These are phyloP conservation scores for Perilla frutescens DNA, from an alignment of 257 asterid species.

Conservation along the genomic window DNA sequence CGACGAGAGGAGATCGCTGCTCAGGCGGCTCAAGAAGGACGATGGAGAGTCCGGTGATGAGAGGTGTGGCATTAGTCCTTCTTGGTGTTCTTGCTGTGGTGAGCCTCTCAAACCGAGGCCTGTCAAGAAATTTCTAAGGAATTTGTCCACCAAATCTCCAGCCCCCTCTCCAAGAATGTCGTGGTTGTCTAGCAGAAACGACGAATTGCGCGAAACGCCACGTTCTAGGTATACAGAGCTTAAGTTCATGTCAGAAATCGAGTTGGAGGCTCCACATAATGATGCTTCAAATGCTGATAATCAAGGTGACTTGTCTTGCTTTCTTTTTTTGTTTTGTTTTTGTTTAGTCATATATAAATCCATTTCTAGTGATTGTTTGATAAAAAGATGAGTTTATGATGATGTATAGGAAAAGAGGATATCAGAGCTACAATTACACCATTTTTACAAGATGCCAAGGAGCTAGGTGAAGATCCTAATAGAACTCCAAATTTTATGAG, in stretches of 20 bases:
- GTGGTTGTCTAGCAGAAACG: constrained; percentile 44
- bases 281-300: constrained; percentile 48
- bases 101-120: constrained; percentile 59
- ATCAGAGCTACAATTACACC: constrained; percentile 50
- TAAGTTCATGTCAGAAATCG: constrained; percentile 57
- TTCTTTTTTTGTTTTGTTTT: not conserved
- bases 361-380: not conserved
- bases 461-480: constrained; percentile 44
- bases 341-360: not conserved
- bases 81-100: constrained; percentile 81
- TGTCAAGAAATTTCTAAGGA: constrained; percentile 48
- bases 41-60: constrained; percentile 39
- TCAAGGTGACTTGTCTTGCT: constrained; percentile 47
- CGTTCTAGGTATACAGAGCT: constrained; percentile 61
- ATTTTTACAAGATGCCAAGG: constrained; percentile 52
- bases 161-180: constrained; percentile 75
- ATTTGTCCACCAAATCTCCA: constrained; percentile 56
- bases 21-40: constrained; percentile 49
- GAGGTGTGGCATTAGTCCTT: constrained; percentile 23
- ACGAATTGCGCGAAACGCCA: constrained; percentile 58
- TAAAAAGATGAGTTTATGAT: not conserved
- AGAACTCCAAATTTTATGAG: constrained; percentile 60
- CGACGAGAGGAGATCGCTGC: constrained; percentile 40
- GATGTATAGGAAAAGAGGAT: constrained; percentile 52
- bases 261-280: constrained; percentile 54